phyloP scores from a whole-genome alignment of 106 monocot species.

The Dendrobium officinale region DNA sequence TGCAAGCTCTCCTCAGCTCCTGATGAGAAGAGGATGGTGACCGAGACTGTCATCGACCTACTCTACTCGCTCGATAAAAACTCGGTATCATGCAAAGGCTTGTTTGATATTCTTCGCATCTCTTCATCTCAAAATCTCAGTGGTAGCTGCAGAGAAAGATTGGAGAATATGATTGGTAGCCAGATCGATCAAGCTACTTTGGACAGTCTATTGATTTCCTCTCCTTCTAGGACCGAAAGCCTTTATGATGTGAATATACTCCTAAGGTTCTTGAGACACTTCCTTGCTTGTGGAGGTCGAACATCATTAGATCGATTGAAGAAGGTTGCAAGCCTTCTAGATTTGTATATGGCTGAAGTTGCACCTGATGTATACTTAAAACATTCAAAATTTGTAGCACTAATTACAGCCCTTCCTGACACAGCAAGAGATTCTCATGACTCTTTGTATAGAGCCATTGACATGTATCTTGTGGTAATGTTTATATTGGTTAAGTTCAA shows the following conservation, averaged over 20 bases:
- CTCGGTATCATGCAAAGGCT: slow-evolving; percentile 57
- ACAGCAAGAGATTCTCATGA: slow-evolving; percentile 69
- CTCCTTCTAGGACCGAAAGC: slow-evolving; percentile 22
- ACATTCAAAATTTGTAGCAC: slow-evolving; percentile 44
- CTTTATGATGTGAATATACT: slow-evolving; percentile 74
- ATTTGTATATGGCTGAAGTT: slow-evolving; percentile 86
- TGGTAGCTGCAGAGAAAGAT: slow-evolving; percentile 24
- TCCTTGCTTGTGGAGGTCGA: slow-evolving; percentile 28
- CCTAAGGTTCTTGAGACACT: slow-evolving; percentile 58
- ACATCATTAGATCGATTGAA: slow-evolving; percentile 29
- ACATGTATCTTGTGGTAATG: slow-evolving; percentile 77
- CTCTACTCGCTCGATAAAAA: slow-evolving; percentile 44
- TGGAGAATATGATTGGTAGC: slow-evolving; percentile 68
- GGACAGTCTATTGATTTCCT: slow-evolving; percentile 71
- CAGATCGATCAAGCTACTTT: slow-evolving; percentile 60
- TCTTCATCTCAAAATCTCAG: slow-evolving; percentile 30
- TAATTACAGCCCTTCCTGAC: slow-evolving; percentile 56
- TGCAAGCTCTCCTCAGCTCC: slow-evolving; percentile 14
- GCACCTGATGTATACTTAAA: slow-evolving; percentile 75
- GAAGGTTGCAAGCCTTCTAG: slow-evolving; percentile 55
- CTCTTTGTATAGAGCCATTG: slow-evolving; percentile 63
- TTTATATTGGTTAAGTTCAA: not conserved
- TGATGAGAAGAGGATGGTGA: slow-evolving; percentile 43
- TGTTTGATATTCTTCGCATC: slow-evolving; percentile 63
- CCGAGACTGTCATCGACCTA: slow-evolving; percentile 39